Base-by-base conservation (phyloP, 2,329 filamentous ascomycete species). In the Coniella vitis region DNA sequence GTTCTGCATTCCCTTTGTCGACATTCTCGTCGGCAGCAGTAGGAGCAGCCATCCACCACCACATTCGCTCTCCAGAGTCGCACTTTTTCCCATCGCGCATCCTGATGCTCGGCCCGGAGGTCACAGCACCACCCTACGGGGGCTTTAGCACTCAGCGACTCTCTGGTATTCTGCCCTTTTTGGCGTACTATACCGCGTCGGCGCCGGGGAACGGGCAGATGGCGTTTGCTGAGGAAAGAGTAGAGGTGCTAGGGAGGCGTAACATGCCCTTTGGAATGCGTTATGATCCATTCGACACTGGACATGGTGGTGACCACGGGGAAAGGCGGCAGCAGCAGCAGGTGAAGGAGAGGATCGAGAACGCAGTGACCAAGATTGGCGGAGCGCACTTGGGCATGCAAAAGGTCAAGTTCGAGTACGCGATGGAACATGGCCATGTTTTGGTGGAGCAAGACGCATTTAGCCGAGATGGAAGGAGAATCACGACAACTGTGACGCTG, bases 161-260 rank as follows among this genome's bases (percentile, higher is more conserved):
- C 4, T 69, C 65, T 22, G 70, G 70, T 5, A 56, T 72, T 41
- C 35, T 73, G 20, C 70, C 71, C 9, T 71, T 73, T 53, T 60
- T 68, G 17, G 60, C 61, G 5, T 69, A 64, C 54, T 74, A 74
- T 54, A 45, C 69, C 17, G 63, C 66, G 17, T 63, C 61, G n/a
- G 66, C 66, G 7, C 71, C 72, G 0, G 64, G 61, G 1, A 59
- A 56, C 38, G 57, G 55, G 34, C 52, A 56, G 16, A 34, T 73
- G 9, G 71, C 66, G 62, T 45, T 74, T 34, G 71, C 71, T 14
- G 66, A 70, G 49, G 64, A 70, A 48, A 61, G 71, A 17, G 62
- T 65, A 46, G 69, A 73, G 38, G 69, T 74, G 4, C 55, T 75
- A 3, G 69, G 71, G 1, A 58, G 64, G 4, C 60, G 57, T 14